Conservation (phyloP, 768 basidiomycete genomes). For the Macrolepiota albuminosa region DNA sequence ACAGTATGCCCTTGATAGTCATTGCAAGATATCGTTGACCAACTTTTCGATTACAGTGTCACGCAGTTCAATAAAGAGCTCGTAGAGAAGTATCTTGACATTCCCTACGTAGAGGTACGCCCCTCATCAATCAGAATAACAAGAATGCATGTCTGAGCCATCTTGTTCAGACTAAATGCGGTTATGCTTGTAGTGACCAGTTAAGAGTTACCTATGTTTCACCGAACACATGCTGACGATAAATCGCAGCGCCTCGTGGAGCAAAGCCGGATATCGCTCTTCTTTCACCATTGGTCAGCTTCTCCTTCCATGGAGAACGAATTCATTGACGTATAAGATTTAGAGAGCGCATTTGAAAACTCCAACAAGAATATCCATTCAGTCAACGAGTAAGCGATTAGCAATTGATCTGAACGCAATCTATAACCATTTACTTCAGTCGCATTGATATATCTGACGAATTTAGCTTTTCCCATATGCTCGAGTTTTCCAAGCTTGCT, state of each 20-base stretch:
- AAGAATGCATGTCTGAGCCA: slow-evolving; percentile 11
- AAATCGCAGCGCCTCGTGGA: slow-evolving; percentile 64
- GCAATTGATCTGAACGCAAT: slow-evolving; percentile 4
- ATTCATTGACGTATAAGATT: slow-evolving; percentile 11
- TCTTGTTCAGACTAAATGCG: slow-evolving; percentile 68
- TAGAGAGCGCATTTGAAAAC: slow-evolving; percentile 70
- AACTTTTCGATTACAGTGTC: slow-evolving; percentile 41
- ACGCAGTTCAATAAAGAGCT: slow-evolving; percentile 78
- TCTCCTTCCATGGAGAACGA: slow-evolving; percentile 12
- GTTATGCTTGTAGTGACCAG: slow-evolving; percentile 95
- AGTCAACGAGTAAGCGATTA: slow-evolving; percentile 62
- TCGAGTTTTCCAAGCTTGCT: slow-evolving; percentile 82
- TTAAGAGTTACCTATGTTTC: slow-evolving; percentile 33
- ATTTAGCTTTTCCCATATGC: slow-evolving; percentile 88
- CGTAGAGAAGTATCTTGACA: slow-evolving; percentile 73
- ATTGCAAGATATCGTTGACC: slow-evolving; percentile 5
- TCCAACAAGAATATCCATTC: slow-evolving; percentile 85
- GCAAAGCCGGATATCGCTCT: slow-evolving; percentile 80
- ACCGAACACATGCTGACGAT: slow-evolving; percentile 25
- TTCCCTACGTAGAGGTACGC: slow-evolving; percentile 66
- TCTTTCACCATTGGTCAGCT: slow-evolving; percentile 76
- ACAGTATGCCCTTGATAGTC: slow-evolving; percentile 30
- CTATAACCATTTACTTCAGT: slow-evolving; percentile 32
- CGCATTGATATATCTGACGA: slow-evolving; percentile 83
- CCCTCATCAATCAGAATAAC: neutral